Base-by-base conservation (phyloP, 805 yeast species). In the Saturnispora hagleri region DNA sequence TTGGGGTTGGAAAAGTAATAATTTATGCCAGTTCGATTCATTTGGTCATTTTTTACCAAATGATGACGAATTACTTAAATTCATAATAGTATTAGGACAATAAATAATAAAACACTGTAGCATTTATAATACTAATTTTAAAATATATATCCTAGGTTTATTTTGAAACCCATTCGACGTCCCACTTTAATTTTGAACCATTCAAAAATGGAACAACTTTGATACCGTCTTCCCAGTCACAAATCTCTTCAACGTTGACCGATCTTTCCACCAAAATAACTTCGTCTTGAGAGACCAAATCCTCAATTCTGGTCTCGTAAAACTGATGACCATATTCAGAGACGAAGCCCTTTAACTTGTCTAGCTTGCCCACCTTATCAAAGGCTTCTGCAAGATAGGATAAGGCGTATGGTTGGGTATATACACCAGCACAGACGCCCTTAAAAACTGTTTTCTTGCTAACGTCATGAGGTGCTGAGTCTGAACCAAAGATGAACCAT, bases 371-470 rank as follows among this genome's bases (percentile, higher is more conserved):
- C 18, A 69, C 75, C 50, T 74, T 67, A 27, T 86, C 95, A 62
- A 95, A 93, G 1, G 86, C 79, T 66, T 90, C 85, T 3, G 98
- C 97, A 27, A 93, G 70, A 58, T 91, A 93, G 8, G 89, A 74
- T 18, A 93, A 68, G 2, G 86, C 96, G 59, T 79, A 79, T 22
- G 87, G 77, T 67, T 93, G 99, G 2, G 98, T 87, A 69, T 79
- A 93, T 8, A 93, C 97, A 62, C 99, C 99, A n/a, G 99, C 99
- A 62, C 97, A 89, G 17, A 91, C 97, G 22, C 90, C 91, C 36
- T 74, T 71, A 58, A 81, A 89, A 55, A 77, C 83, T 26, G 87
- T 74, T 68, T 95, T 95, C 54, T 82, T 82, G 56, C 79, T 78
- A 26, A 87, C 62, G 7, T 97, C 95, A 66, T 93, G 99, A 26